phyloP scores from a whole-genome alignment of 192 early-diverging fungal species.

The Coemansia sp. region DNA sequence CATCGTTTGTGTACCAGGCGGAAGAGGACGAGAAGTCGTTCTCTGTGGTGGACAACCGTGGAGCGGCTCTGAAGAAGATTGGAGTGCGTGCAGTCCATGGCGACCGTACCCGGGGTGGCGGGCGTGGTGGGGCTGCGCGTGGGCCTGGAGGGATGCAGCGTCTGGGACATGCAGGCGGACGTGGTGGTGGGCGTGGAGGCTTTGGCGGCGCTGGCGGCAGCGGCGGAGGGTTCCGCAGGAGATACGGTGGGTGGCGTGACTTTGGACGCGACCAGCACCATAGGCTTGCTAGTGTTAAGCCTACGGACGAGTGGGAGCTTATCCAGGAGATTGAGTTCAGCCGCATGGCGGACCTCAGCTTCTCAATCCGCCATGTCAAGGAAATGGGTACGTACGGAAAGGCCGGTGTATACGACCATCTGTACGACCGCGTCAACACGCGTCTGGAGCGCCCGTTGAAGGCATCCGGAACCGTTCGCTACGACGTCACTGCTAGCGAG shows the following conservation, averaged over 20 bases:
- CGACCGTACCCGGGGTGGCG: constrained; percentile 19
- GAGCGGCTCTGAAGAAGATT: constrained; percentile 30
- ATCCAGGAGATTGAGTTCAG: constrained; percentile 94
- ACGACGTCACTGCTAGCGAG: constrained; percentile 79
- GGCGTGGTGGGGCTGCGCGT: constrained; percentile 35
- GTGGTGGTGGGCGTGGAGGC: constrained; percentile 43
- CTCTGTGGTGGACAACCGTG: constrained; percentile 70
- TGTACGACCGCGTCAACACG: constrained; percentile 81
- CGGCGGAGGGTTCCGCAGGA: constrained; percentile 25
- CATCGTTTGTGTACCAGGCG: constrained; percentile 84
- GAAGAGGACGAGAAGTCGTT: constrained; percentile 94
- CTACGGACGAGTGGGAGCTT: constrained; percentile 87
- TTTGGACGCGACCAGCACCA: constrained; percentile 66
- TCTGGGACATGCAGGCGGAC: constrained; percentile 52
- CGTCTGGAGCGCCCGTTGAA: constrained; percentile 75
- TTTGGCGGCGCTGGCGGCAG: constrained; percentile 19
- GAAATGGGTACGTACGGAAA: constrained; percentile 83
- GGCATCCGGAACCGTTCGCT: constrained; percentile 63
- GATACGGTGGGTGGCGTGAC: constrained; percentile 47
- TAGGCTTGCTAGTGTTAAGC: constrained; percentile 82
- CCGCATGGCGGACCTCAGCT: constrained; percentile 81
- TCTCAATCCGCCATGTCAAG: constrained; percentile 70
- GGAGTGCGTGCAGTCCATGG: constrained; percentile 33
- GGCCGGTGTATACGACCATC: constrained; percentile 74
- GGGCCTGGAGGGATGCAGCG: constrained; percentile 39